Evolutionary conservation across 495 filamentous ascomycete genomes (phyloP), one percentile per base, ranked within the genome.

Genomic region (Friedmanniomyces simplex): DNA sequence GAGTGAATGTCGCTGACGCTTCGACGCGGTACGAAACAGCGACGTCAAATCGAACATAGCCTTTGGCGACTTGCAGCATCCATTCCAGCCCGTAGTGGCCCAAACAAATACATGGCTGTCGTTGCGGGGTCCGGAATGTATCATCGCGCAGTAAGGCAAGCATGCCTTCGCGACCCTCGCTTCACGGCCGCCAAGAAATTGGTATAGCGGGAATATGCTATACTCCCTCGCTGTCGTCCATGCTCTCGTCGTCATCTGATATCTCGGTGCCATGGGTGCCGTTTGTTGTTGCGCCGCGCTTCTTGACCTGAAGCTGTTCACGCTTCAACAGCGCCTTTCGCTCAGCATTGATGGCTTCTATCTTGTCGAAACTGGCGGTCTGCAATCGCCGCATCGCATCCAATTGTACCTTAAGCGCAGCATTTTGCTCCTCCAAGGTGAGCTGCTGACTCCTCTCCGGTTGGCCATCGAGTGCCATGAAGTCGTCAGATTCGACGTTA

Each of bases 341-440:
- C 57, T 75, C 72, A 47, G 71, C 65, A 25, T 61, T 64, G 16
- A 69, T 50, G 22, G 59, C 59, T 18, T 69, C 68, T 3, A 75
- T 46, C 36, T 71, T 68, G 16, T 68, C 63, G 55, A 72, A 68
- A 24, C 66, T 67, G 14, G 61, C 68, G 14, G 69, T 69, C 57
- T 72, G 70, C 34, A 69, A 59, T 42, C 71, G 54, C 54, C 69
- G 63, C 37, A 74, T 57, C 1, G 62, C 54, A 25, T 65, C 67
- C 13, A 73, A 37, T 45, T 74, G 67, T 2, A 62, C 63, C 39
- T 65, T 62, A 14, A 68, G 37, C 6, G 57, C 45, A 32, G 62
- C 45, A 41, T 67, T 68, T 52, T 65, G 50, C 41, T 57, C 50
- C 20, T 57, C 55, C 1, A 64, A 43, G 1, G 42, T 60, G 21